phyloP scores from a whole-genome alignment of 768 basidiomycete genomes.

The Psilocybe sp. region DNA sequence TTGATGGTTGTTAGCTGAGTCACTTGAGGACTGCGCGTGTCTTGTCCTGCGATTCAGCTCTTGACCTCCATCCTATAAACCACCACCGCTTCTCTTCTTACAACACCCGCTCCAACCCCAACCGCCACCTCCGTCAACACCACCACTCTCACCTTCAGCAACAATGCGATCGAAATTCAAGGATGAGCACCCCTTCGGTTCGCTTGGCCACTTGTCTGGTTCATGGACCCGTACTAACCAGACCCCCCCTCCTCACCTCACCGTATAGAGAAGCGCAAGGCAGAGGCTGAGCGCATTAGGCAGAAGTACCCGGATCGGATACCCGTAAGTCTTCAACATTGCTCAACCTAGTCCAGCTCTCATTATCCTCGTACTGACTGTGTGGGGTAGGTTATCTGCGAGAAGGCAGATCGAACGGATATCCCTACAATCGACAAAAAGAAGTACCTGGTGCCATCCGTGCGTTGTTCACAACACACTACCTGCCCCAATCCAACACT shows the following conservation, averaged over 20 bases:
- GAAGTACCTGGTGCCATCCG: conserved; percentile 99
- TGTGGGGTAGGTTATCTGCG: conserved; percentile 86
- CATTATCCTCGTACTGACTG: neutral
- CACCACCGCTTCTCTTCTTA: conserved; percentile 16
- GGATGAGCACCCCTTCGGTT: conserved; percentile 99
- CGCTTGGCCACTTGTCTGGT: conserved; percentile 22
- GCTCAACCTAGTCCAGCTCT: neutral
- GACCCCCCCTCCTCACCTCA: conserved; percentile 22
- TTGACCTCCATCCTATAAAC: conserved; percentile 19
- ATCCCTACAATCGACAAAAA: conserved; percentile 99
- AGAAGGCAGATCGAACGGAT: conserved; percentile 98
- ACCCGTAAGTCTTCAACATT: conserved; percentile 60
- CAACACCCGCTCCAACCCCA: conserved; percentile 11
- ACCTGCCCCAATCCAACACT: neutral
- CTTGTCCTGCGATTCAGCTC: conserved; percentile 27
- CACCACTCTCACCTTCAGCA: conserved; percentile 6
- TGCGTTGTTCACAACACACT: conserved; percentile 34
- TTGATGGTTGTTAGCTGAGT: conserved; percentile 36
- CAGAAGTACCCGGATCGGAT: conserved; percentile 99
- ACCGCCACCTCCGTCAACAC: conserved; percentile 1
- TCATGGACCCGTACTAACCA: conserved; percentile 15
- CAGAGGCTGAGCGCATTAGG: conserved; percentile 95
- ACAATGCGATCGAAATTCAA: conserved; percentile 94
- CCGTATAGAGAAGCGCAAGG: conserved; percentile 92
- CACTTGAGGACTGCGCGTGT: conserved; percentile 39